phyloP scores from a whole-genome alignment of 2,329 filamentous ascomycete species.

The Claviceps spartinae region DNA sequence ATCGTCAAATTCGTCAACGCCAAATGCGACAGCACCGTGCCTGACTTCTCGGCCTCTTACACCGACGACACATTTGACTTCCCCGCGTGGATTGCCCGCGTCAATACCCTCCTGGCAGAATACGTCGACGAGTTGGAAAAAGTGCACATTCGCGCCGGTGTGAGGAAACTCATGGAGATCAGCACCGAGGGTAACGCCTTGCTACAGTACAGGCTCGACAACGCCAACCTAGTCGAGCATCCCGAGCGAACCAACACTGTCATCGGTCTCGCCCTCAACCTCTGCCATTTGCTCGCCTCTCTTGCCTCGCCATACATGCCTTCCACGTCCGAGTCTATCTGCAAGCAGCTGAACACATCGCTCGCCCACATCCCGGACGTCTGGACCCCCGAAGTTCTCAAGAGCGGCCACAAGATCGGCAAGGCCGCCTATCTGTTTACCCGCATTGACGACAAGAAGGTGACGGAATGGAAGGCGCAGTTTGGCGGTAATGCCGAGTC shows the following conservation, averaged over 20 bases:
- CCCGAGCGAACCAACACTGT: slow-evolving; percentile 41
- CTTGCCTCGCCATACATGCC: slow-evolving; percentile 79
- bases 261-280: slow-evolving; percentile 72
- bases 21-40: slow-evolving; percentile 58
- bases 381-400: slow-evolving; percentile 49
- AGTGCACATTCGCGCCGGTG: slow-evolving; percentile 55
- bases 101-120: slow-evolving; percentile 48
- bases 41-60: slow-evolving; percentile 43
- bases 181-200: slow-evolving; percentile 42
- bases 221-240: slow-evolving; percentile 39
- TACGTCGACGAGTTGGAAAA: slow-evolving; percentile 58
- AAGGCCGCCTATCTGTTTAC: slow-evolving; percentile 68
- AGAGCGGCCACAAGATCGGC: slow-evolving; percentile 68
- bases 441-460: slow-evolving; percentile 70
- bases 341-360: slow-evolving; percentile 53
- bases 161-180: slow-evolving; percentile 52
- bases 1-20: slow-evolving; percentile 64
- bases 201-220: slow-evolving; percentile 40
- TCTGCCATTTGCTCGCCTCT: slow-evolving; percentile 68
- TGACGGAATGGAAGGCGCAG: slow-evolving; percentile 66
- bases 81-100: slow-evolving; percentile 9
- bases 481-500: slow-evolving; percentile 48
- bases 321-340: slow-evolving; percentile 59
- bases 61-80: slow-evolving; percentile 39
- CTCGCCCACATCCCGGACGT: slow-evolving; percentile 40